Percentiles rank a stretch among this genome's conserved stretches.
These are phyloP conservation scores for Saposhnikovia divaricata DNA, from an alignment of 129 eudicot species.

Conservation along the genomic window DNA sequence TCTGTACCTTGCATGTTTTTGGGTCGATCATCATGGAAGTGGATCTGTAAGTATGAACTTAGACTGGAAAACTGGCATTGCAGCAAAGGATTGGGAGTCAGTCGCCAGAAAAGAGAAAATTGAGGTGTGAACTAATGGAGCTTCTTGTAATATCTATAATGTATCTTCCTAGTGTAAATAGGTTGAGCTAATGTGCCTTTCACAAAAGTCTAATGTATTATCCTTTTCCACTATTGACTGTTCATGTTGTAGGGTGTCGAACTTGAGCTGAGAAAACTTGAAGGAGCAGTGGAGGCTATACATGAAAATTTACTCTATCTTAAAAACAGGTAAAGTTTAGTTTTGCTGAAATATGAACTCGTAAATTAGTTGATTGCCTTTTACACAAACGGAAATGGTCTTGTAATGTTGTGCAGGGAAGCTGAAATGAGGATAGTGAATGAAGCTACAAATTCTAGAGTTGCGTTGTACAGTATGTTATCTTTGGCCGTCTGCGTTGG, in stretches of 20 bases:
- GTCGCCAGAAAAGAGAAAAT: constrained; percentile 82
- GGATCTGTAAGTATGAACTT: constrained; percentile 68
- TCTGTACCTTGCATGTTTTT: constrained; percentile 71
- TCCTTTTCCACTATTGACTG: constrained; percentile 15
- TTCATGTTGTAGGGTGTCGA: constrained; percentile 60
- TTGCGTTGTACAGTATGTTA: constrained; percentile 74
- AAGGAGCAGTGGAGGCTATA: constrained; percentile 90
- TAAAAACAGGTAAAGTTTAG: constrained; percentile 44
- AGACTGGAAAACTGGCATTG: constrained; percentile 95
- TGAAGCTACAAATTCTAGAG: constrained; percentile 69
- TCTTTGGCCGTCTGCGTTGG: constrained; percentile 69
- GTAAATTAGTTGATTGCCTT: background rate
- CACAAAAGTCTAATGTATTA: background rate
- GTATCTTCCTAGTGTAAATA: background rate
- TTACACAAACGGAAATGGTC: background rate
- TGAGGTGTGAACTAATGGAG: constrained; percentile 44
- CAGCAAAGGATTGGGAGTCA: constrained; percentile 94
- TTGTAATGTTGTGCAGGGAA: constrained; percentile 43
- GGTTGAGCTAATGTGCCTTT: background rate
- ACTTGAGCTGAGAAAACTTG: constrained; percentile 87
- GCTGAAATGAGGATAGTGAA: constrained; percentile 75
- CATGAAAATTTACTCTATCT: constrained; percentile 74
- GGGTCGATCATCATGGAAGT: constrained; percentile 52
- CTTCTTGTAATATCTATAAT: background rate
- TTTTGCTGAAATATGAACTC: constrained; percentile 2